A percentile compares a stretch with the other conserved stretches of the same genome.
These are phyloP conservation scores for Metrosideros polymorpha DNA, from an alignment of 441 rosid species.

Conservation along the genomic window DNA sequence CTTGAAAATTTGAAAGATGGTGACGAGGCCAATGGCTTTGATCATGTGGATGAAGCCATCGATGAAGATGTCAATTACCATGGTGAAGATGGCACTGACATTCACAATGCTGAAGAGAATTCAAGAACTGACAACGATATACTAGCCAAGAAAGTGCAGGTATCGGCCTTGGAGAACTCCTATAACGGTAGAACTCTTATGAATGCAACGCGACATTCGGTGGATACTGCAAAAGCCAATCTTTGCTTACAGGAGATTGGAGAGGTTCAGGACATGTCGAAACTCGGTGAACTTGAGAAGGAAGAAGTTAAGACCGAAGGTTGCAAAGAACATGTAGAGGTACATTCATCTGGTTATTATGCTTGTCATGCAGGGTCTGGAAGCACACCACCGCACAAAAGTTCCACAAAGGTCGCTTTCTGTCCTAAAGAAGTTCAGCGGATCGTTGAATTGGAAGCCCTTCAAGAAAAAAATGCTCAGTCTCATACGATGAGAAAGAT, in stretches of 20 bases:
- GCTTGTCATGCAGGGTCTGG: slow-evolving; percentile 1
- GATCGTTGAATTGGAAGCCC: slow-evolving; percentile 27
- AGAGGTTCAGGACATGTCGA: background rate
- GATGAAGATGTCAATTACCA: slow-evolving; percentile 16
- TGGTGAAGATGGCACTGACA: slow-evolving; percentile 16
- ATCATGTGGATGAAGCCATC: slow-evolving; percentile 24
- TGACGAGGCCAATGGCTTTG: slow-evolving; percentile 12
- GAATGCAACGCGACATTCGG: background rate
- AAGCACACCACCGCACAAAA: slow-evolving; percentile 9
- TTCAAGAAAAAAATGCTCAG: slow-evolving; percentile 32
- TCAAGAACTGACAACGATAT: background rate
- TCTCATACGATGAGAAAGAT: slow-evolving; percentile 53
- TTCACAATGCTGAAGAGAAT: background rate
- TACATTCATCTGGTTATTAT: slow-evolving; percentile 4
- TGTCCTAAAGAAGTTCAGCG: slow-evolving; percentile 46
- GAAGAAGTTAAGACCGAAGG: slow-evolving; percentile 1
- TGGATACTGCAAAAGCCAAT: background rate
- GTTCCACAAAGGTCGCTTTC: slow-evolving; percentile 38
- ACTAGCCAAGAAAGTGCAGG: background rate
- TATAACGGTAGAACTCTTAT: background rate
- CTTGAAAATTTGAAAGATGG: slow-evolving; percentile 15
- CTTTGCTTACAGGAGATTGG: background rate
- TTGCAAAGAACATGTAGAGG: slow-evolving; percentile 2
- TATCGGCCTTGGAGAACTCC: slow-evolving; percentile 3
- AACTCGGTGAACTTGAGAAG: background rate